Conservation (phyloP, 768 basidiomycete genomes). For the Gymnopilus dilepis region DNA sequence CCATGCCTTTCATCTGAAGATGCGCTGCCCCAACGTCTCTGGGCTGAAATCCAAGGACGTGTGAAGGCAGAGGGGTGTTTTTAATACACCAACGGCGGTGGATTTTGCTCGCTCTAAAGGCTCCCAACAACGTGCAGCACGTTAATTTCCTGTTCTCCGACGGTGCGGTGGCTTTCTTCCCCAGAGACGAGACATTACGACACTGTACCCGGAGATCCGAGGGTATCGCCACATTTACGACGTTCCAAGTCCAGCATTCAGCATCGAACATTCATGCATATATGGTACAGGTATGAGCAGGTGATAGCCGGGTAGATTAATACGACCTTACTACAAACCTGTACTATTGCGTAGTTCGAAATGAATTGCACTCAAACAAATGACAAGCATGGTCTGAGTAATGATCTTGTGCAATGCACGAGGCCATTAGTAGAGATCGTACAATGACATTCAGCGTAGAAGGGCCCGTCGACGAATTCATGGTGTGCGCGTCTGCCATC, state of each 20-base stretch:
- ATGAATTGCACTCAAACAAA: not conserved
- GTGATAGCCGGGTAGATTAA: not conserved
- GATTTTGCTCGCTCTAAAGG: not conserved
- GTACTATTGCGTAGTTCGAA: not conserved
- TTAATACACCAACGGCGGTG: not conserved
- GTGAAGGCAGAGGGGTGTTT: not conserved
- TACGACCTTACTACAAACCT: not conserved
- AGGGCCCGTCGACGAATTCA: too few relatives aligned
- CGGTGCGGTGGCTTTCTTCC: not conserved
- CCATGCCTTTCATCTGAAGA: not conserved
- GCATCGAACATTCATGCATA: too few relatives aligned
- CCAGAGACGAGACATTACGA: not conserved
- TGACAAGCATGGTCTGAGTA: not conserved
- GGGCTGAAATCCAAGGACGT: not conserved
- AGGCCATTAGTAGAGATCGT: too few relatives aligned
- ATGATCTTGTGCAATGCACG: too few relatives aligned
- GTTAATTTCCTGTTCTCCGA: not conserved
- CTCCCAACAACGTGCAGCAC: not conserved
- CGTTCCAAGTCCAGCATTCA: not conserved
- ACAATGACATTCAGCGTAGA: too few relatives aligned
- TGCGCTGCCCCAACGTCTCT: not conserved
- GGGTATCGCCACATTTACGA: not conserved
- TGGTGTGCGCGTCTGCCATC: not conserved
- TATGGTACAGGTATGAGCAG: not conserved
- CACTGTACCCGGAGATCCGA: not conserved